Base-by-base conservation (phyloP, 352 stramenopile species). In the Pilasporangium apinafurcum region DNA sequence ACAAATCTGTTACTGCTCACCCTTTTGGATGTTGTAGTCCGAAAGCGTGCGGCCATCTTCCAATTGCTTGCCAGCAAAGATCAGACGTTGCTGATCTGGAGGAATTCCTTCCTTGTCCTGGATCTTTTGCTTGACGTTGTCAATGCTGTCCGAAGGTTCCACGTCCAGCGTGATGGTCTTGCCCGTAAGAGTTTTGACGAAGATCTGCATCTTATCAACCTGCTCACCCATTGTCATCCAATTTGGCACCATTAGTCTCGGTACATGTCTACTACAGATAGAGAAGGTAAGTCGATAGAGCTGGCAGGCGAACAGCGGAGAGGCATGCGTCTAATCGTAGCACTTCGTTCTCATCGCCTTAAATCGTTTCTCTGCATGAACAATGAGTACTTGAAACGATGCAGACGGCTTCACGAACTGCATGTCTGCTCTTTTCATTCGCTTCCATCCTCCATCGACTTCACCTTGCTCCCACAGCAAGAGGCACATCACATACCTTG, bases 41-140 rank as follows among this genome's bases (percentile, higher is more conserved):
- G 34, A 39, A 39, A 39, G 34, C 17, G 34, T 39, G 34, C 34
- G 34, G 16, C 34, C 34, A 8, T 39, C 34, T 39, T 39, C 34
- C 34, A 39, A 39, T 24, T 39, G 34, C 34, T 39, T 39, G 34
- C 34, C 34, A n/a, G 34, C 34, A 10, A 39, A 39, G 34, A 39
- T 39, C 34, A 39, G 16, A 36, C 92, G 72, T 59, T 98, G 92
- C 68, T 97, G 90, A 51, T 97, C 92, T 25, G 86, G 69, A 35
- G 89, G 92, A 42, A 97, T 97, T 33, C 90, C 92, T 71, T 96
- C 86, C 63, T 86, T 97, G 62, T 96, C 85, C 47, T 94, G 64
- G 68, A 97, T 97, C 61, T 96, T 97, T 14, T 80, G 77, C 85
- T 99, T 99, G 51, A 99, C 96, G 77, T 99, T 97, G 77, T 98